Percentiles rank a stretch among this genome's conserved stretches.
Conservation (phyloP, 441 rosid species). For the Aleurites moluccanus region DNA sequence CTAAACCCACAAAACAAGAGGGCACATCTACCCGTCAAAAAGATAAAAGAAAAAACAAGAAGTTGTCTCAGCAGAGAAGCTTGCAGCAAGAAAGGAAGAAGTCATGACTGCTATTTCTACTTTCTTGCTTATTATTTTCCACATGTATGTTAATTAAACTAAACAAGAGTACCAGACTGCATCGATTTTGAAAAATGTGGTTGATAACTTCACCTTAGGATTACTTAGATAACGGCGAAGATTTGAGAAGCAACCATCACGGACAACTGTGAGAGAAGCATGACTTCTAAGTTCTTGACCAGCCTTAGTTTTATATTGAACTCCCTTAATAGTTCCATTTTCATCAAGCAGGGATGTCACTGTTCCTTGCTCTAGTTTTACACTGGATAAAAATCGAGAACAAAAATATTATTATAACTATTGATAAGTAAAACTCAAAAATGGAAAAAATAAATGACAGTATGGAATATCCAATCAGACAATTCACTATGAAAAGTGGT, state of each 20-base stretch:
- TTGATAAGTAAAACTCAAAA: background rate
- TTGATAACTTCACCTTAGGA: constrained; percentile 56
- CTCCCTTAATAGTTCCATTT: constrained; percentile 62
- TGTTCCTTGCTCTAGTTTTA: constrained; percentile 69
- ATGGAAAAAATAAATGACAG: background rate
- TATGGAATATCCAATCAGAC: background rate
- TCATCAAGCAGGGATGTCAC: constrained; percentile 75
- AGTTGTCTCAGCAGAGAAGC: constrained; percentile 16
- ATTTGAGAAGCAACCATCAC: constrained; percentile 91
- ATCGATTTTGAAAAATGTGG: background rate
- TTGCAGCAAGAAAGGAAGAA: constrained; percentile 13
- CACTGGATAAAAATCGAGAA: constrained; percentile 37
- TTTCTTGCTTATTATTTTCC: background rate
- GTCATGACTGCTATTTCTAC: background rate
- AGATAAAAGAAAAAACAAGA: background rate
- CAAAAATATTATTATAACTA: background rate
- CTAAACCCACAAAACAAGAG: constrained; percentile 69
- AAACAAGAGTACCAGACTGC: background rate
- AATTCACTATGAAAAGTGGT: background rate
- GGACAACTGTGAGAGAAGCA: constrained; percentile 83
- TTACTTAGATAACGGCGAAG: constrained; percentile 74
- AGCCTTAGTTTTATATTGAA: constrained; percentile 74
- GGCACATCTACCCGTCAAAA: constrained; percentile 66
- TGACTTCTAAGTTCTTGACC: constrained; percentile 47
- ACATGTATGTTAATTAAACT: background rate